phyloP scores from a whole-genome alignment of 352 stramenopile genomes.

The Aphanomyces astaci region DNA sequence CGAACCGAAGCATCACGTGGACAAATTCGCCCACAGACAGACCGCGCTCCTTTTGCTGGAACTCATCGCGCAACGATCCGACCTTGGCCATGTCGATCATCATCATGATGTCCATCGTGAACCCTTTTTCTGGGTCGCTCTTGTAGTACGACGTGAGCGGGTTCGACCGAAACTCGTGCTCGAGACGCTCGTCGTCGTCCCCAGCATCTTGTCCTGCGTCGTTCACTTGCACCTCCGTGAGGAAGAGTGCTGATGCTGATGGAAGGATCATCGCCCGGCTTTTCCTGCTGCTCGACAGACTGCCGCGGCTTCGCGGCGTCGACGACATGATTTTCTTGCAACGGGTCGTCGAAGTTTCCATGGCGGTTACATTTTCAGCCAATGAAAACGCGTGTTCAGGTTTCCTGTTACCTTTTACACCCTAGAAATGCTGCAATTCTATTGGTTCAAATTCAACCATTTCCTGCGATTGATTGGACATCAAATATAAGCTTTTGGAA shows the following conservation, averaged over 20 bases:
- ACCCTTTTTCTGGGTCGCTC: conserved; percentile 68
- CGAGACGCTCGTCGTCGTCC: conserved; percentile 4
- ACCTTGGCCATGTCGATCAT: conserved; percentile 87
- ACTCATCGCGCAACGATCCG: conserved; percentile 70
- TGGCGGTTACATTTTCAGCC: not conserved
- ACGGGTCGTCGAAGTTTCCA: not conserved
- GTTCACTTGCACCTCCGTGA: conserved; percentile 13
- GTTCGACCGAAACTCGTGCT: conserved; percentile 8
- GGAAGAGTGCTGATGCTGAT: not conserved
- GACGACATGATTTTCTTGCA: not conserved
- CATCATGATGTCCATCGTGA: conserved; percentile 91
- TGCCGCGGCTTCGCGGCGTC: not conserved
- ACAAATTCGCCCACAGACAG: conserved; percentile 81
- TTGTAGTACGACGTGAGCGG: conserved; percentile 37
- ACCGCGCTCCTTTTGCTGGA: conserved; percentile 71
- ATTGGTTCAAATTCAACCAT: too few relatives aligned
- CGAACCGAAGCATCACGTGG: conserved; percentile 79
- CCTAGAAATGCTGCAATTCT: too few relatives aligned
- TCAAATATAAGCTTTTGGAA: too few relatives aligned
- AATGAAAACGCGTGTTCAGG: not conserved
- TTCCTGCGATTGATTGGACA: too few relatives aligned
- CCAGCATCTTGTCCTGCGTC: not conserved
- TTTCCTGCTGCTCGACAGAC: not conserved
- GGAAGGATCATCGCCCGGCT: not conserved
- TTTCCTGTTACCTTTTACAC: too few relatives aligned